Percentiles rank a stretch among this genome's conserved stretches.
These are phyloP conservation scores for Irpex sp. DNA, from an alignment of 1,284 basidiomycete species.

Conservation along the genomic window DNA sequence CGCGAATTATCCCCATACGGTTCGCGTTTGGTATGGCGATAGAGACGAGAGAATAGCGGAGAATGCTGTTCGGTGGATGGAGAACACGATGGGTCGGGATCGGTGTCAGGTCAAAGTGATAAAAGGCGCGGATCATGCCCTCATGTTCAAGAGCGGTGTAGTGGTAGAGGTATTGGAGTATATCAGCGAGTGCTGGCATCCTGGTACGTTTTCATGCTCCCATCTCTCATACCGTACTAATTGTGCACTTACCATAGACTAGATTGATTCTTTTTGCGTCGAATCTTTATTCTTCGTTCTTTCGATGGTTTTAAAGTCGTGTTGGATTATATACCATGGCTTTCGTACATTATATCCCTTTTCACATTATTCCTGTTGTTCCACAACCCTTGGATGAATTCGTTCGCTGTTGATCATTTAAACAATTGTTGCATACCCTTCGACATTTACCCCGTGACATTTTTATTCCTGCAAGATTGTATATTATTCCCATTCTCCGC, in stretches of 20 bases:
- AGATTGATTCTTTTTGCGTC: conserved; percentile 19
- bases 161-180: conserved; percentile 87
- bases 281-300: conserved; percentile 14
- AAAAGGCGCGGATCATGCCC: conserved; percentile 83
- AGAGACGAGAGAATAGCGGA: conserved; percentile 91
- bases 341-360: conserved; percentile 24
- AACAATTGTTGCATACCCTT: background rate
- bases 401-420: conserved; percentile 1
- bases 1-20: conserved; percentile 71
- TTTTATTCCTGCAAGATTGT: background rate
- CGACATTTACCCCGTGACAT: background rate
- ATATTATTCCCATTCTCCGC: background rate
- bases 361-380: conserved; percentile 5
- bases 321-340: conserved; percentile 32
- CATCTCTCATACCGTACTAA: background rate
- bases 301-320: conserved; percentile 16
- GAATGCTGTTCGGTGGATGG: conserved; percentile 88
- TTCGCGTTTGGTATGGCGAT: conserved; percentile 92
- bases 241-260: background rate
- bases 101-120: conserved; percentile 79
- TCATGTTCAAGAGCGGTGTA: conserved; percentile 88
- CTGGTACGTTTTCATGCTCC: conserved; percentile 20
- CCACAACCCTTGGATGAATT: background rate
- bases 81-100: conserved; percentile 75
- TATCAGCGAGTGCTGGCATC: conserved; percentile 56